Conservation (phyloP, 2,329 filamentous ascomycete species). For the Aspergillus fructus region DNA sequence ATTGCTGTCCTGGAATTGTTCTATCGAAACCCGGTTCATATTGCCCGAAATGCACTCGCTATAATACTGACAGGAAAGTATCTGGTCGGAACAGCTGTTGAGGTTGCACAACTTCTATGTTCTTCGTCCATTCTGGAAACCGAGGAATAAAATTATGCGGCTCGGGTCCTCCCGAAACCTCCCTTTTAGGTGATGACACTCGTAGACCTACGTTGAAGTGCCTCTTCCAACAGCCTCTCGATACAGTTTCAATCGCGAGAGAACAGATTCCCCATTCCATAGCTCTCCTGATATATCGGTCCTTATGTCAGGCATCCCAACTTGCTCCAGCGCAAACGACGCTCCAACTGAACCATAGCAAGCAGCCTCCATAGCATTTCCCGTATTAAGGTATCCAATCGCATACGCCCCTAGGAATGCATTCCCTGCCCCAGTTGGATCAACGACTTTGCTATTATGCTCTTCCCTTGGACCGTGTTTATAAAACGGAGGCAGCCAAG, state of each 20-base stretch:
- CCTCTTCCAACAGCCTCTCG: background rate
- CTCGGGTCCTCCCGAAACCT: no score
- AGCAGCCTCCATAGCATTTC: constrained; percentile 24
- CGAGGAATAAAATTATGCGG: no score
- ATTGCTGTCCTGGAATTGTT: no score
- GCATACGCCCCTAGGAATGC: constrained; percentile 36
- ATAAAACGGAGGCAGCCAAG: constrained; percentile 34
- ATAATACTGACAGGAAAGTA: no score
- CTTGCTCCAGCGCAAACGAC: constrained; percentile 33
- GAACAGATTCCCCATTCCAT: constrained; percentile 19
- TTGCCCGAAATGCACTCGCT: no score
- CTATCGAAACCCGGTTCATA: no score
- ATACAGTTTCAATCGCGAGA: constrained; percentile 20
- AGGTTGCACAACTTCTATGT: no score
- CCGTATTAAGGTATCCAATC: constrained; percentile 23
- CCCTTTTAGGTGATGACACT: no score
- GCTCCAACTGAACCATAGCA: constrained; percentile 34
- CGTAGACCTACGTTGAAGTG: no score
- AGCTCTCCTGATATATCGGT: constrained; percentile 8
- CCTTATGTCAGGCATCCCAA: constrained; percentile 24
- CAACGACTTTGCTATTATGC: constrained; percentile 23
- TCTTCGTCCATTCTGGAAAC: no score
- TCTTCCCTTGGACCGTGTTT: background rate
- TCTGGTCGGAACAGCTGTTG: no score
- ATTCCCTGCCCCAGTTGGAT: constrained; percentile 40